Percentiles rank a stretch among this genome's conserved stretches.
phyloP scores from a whole-genome alignment of 352 stramenopile species.

The Pythium scleroteichum region DNA sequence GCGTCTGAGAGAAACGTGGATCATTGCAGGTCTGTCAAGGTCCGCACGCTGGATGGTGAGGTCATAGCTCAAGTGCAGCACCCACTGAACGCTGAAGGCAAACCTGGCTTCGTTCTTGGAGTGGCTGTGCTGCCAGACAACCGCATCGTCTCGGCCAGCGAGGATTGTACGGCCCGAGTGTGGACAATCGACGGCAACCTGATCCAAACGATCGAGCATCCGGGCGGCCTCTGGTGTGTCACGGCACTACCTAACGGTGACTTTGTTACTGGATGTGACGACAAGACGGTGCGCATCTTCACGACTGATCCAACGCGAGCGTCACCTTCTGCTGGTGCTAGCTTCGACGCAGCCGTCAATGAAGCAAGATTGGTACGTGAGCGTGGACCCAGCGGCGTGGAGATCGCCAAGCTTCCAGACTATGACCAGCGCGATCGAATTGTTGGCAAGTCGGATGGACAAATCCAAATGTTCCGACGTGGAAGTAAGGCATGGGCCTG shows the following conservation, averaged over 20 bases:
- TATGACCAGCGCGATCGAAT: conserved; percentile 87
- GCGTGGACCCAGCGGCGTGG: conserved; percentile 88
- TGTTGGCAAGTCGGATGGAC: conserved; percentile 87
- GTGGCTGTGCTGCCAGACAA: conserved; percentile 59
- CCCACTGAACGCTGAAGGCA: conserved; percentile 80
- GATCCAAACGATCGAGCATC: conserved; percentile 83
- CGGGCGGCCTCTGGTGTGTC: conserved; percentile 85
- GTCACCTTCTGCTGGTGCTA: conserved; percentile 63
- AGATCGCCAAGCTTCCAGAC: conserved; percentile 93
- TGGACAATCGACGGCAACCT: conserved; percentile 58
- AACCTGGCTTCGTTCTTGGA: conserved; percentile 80
- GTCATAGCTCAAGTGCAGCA: conserved; percentile 72
- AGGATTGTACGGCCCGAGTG: conserved; percentile 82
- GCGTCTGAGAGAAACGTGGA: neutral
- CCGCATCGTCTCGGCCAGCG: conserved; percentile 71
- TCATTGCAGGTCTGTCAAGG: conserved; percentile 49
- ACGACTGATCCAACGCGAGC: conserved; percentile 67
- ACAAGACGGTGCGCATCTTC: conserved; percentile 93
- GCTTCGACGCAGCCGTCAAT: conserved; percentile 65
- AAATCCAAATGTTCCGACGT: conserved; percentile 97
- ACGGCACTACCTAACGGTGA: conserved; percentile 77
- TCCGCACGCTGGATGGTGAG: conserved; percentile 58
- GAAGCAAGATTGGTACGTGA: conserved; percentile 55
- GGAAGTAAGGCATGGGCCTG: conserved; percentile 92
- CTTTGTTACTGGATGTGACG: conserved; percentile 94